Percentiles rank a stretch among this genome's conserved stretches.
These are phyloP conservation scores for Sporothrix brunneoviolacea DNA, from an alignment of 2,329 filamentous ascomycete species.

Conservation along the genomic window DNA sequence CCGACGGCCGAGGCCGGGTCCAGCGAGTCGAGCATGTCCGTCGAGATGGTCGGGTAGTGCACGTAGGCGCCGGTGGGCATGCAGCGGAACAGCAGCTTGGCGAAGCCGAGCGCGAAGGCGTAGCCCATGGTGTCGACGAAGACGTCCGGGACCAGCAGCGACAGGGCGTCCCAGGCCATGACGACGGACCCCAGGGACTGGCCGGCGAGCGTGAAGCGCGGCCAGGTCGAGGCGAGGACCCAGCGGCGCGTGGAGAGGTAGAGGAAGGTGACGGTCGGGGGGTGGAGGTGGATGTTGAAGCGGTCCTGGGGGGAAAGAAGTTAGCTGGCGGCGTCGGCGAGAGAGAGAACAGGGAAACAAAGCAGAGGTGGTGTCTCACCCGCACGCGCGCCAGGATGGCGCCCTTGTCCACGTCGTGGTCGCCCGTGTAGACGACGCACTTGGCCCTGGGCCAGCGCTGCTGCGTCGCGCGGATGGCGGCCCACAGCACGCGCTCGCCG, in stretches of 20 bases:
- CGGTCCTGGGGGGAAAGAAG: conserved; percentile 54
- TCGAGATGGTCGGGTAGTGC: conserved; percentile 97
- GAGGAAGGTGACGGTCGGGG: conserved; percentile 77
- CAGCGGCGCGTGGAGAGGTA: conserved; percentile 84
- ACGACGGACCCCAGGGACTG: conserved; percentile 85
- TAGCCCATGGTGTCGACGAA: conserved; percentile 99
- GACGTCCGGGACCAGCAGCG: conserved; percentile 83
- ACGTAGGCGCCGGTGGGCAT: conserved; percentile 90
- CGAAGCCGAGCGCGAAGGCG: conserved; percentile 78
- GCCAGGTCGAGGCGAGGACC: conserved; percentile 82
- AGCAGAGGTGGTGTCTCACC: too few relatives aligned
- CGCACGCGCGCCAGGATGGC: conserved; percentile 72
- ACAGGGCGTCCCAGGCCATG: conserved; percentile 86
- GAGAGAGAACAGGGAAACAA: too few relatives aligned
- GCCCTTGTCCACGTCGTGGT: conserved; percentile 78
- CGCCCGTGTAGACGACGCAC: conserved; percentile 91
- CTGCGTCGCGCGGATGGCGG: conserved; percentile 86
- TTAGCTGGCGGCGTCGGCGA: not conserved
- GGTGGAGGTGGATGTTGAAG: conserved; percentile 87
- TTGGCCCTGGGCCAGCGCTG: conserved; percentile 80
- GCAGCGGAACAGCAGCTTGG: conserved; percentile 70
- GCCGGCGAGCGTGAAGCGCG: conserved; percentile 86
- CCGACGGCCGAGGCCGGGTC: conserved; percentile 55
- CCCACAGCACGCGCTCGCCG: conserved; percentile 93
- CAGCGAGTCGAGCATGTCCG: conserved; percentile 87